Evolutionary conservation across 1,284 basidiomycete species (phyloP), one percentile per base, ranked within the genome.

Genomic region (Apiotrichum akiyoshidainum): DNA sequence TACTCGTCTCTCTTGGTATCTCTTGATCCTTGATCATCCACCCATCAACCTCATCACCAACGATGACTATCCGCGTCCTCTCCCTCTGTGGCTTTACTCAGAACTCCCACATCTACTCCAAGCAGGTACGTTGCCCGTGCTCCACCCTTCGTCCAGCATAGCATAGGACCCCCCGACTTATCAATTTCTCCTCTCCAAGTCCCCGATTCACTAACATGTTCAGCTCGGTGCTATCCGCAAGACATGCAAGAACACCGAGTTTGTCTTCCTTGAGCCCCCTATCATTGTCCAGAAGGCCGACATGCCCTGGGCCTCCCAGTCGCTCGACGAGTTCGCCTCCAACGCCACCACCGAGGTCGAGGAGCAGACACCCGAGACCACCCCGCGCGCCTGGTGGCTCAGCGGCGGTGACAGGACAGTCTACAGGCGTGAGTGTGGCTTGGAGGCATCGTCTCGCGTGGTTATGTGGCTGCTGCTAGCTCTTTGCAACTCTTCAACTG

Each of bases 331-430:
- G 35, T 80, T 85, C 49, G 85, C 83, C 46, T 83, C 86, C 3
- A 76, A 81, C 31, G 87, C 82, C 1, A 74, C 80, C 0, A 72
- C 80, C 13, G 79, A 82, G 26, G 65, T 72, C 16, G 79, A 80
- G 16, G 84, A 87, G 66, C 73, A 74, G 49, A 76, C 77, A 1
- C 85, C 86, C 4, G 81, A 85, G 35, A 80, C 86, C 37, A 84
- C 82, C 1, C 86, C 90, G 12, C 82, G 91, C 60, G 90, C 83
- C 1, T 94, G 92, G 92, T 93, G 86, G 86, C 84, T 80, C 58
- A 33, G 50, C 16, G 74, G 77, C 5, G 69, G 77, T 3, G 83
- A 85, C 75, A 80, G 55, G 80, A 82, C 35, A 67, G 67, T 64
- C 1, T 75, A 71, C 54, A 67, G 63, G 52, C 66, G 75, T 78